These are phyloP conservation scores for Punica granatum DNA, from an alignment of 345 rosid species.

Conservation along the genomic window DNA sequence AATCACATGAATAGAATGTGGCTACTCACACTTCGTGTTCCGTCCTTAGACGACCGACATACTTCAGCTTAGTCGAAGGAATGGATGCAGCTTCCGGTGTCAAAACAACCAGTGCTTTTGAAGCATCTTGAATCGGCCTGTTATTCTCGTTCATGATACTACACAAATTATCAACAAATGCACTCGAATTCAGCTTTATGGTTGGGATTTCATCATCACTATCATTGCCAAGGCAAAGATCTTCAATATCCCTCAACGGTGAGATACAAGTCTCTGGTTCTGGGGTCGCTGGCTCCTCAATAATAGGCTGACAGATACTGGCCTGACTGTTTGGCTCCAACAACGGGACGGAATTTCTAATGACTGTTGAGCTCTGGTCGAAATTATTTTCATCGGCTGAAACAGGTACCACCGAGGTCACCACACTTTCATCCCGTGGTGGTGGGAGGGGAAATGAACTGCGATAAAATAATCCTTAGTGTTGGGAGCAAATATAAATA, in stretches of 20 bases:
- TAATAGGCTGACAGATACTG: slow-evolving; percentile 30
- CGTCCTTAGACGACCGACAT: slow-evolving; percentile 33
- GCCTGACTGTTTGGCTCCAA: neutral
- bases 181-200: slow-evolving; percentile 26
- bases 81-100: slow-evolving; percentile 38
- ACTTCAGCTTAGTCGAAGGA: slow-evolving; percentile 33
- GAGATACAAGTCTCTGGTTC: slow-evolving; percentile 12
- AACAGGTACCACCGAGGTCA: slow-evolving; percentile 6
- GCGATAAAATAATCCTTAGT: slow-evolving; percentile 3
- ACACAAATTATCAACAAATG: slow-evolving; percentile 23
- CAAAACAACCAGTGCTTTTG: slow-evolving; percentile 39
- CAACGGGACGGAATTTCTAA: neutral
- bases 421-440: neutral
- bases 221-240: slow-evolving; percentile 9
- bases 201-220: slow-evolving; percentile 39
- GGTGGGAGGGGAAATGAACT: slow-evolving; percentile 7
- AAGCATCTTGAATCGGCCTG: slow-evolving; percentile 21
- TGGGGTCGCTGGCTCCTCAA: slow-evolving; percentile 59
- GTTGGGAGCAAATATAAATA: neutral
- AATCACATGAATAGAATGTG: neutral
- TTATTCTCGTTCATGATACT: slow-evolving; percentile 17
- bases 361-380: neutral
- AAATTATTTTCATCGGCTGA: neutral
- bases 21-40: slow-evolving; percentile 63
- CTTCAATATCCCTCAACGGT: slow-evolving; percentile 32